Evolutionary conservation across 129 eudicot genomes (phyloP), one percentile per base, ranked within the genome.

Genomic region (Apium graveolens): DNA sequence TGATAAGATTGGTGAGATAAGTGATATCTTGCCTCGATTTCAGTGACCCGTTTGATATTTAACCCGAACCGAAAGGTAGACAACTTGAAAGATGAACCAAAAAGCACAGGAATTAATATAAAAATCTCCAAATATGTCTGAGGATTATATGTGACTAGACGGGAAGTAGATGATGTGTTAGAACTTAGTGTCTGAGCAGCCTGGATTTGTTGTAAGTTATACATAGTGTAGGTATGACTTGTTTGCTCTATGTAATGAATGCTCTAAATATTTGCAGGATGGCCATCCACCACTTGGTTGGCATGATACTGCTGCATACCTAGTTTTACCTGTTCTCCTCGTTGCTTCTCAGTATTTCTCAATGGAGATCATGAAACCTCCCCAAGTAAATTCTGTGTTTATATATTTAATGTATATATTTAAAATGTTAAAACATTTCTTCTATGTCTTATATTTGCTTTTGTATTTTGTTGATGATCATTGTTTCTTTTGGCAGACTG

Each of bases 271-370:
- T 18, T 85, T 85, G 83, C 86, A 95, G 99, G 99, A 95, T 81
- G 97, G 99, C 60, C 99, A 95, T 90, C 99, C 99, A 74, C 97
- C 97, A 51, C 83, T 95, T 65, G 99, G 97, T 76, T 92, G 99
- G 97, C 79, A 76, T 77, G 97, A 95, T 80, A 88, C 99, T 46
- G 90, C 90, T 57, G 96, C 96, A 32, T 95, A 95, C 88, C 97
- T 95, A 76, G 96, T 95, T 74, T 82, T 95, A 80, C 97, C 99
- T 41, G 95, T 92, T 73, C 97, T 95, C 73, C 97, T 95, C 70
- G 94, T 95, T 80, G 91, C 82, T 82, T 95, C 99, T 48, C 99
- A 95, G 37, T 95, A 79, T 82, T 89, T 92, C 62, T 95, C 99
- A 27, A 95, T 92, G 99, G 97, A 95, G 87, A 79, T 95, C 75